Evolutionary conservation across 257 asterid genomes (phyloP), one percentile per base, ranked within the genome.

Genomic region (Nicotiana tomentosiformis): DNA sequence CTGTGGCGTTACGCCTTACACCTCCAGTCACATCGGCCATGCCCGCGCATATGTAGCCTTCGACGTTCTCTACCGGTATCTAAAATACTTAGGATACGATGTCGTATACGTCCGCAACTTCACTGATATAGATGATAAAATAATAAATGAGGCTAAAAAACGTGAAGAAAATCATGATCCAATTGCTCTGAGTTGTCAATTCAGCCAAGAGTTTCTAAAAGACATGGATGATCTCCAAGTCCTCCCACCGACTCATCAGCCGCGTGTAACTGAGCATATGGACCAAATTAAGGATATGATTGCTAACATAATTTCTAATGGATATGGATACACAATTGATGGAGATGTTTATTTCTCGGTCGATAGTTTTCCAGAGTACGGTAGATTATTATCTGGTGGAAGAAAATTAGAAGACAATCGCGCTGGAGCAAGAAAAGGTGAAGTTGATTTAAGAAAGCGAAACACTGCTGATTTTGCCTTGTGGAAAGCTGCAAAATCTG

Each of bases 401-500:
- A 87, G 92, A 81, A 95, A 91, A 89, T 87, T 90, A 53, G 98
- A 80, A 72, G 93, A 90, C 84, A 92, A 93, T 83, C 87, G 93
- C 83, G 90, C 90, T 72, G 92, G 96, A 65, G 30, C 15, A 29
- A n/a, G 18, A 83, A 86, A 91, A 39, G 91, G 93, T 86, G 91
- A 92, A 60, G 89, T 90, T 58, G 94, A 93, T 86, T 83, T 66
- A 23, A 90, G 97, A 82, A 92, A 94, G 89, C 84, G 81, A 68
- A 90, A 94, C 85, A 91, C 95, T 82, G 91, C 92, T 62, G 97
- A 92, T 85, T 92, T 95, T 88, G 97, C 95, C 77, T 77, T 93
- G 85, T 92, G 97, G 95, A 94, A 93, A 97, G 93, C 97, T 56
- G 95, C 97, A 43, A 94, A 93, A 86, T 89, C 92, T 37, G 93